These are phyloP conservation scores for Linnemannia elongata DNA, from an alignment of 192 early-diverging fungal genomes.

Conservation along the genomic window DNA sequence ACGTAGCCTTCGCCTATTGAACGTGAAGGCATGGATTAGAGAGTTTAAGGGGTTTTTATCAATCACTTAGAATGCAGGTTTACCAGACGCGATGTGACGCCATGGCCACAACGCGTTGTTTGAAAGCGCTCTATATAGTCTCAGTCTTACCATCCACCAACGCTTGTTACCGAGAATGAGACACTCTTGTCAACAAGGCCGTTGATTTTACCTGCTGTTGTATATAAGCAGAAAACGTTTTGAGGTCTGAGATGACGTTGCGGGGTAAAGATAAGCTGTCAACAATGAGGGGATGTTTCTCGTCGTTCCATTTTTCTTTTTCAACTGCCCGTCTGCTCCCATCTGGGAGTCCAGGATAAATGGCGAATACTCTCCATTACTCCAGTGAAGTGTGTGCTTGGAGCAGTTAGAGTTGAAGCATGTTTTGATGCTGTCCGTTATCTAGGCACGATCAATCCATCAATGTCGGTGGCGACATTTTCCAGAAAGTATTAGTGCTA, in stretches of 20 bases:
- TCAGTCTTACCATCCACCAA: no score
- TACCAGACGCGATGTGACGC: no score
- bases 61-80: no score
- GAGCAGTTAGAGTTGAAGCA: background rate
- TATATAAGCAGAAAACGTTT: background rate
- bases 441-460: background rate
- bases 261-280: background rate
- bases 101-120: no score
- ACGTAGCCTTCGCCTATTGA: no score
- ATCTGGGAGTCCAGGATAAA: background rate
- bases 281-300: background rate
- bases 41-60: no score
- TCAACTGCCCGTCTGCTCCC: background rate
- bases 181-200: no score
- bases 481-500: background rate
- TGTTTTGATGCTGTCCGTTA: background rate
- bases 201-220: no score
- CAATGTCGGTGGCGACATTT: background rate
- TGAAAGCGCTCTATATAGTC: no score
- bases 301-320: background rate
- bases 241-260: background rate
- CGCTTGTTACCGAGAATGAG: no score
- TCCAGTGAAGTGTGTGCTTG: no score
- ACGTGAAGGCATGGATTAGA: no score
- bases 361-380: background rate